phyloP scores from a whole-genome alignment of 2,329 filamentous ascomycete genomes.

The Curvularia verruculosa region DNA sequence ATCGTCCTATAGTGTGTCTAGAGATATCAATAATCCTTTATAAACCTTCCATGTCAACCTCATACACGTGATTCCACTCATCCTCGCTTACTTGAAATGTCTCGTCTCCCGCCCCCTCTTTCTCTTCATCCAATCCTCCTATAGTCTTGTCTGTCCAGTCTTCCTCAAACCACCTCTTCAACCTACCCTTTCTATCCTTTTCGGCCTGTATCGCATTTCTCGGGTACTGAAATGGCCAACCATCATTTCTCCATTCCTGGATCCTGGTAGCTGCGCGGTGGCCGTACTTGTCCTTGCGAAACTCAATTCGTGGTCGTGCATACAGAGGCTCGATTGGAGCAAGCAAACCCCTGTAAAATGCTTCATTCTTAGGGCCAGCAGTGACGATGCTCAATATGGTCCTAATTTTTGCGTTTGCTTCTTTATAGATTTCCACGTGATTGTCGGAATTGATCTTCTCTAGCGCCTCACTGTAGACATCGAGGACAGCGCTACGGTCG shows the following conservation, averaged over 20 bases:
- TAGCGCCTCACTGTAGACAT: neutral
- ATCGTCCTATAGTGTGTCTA: neutral
- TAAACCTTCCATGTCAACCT: neutral
- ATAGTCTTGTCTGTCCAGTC: neutral
- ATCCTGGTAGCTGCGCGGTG: slow-evolving; percentile 14
- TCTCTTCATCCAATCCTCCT: neutral
- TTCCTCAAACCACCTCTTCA: neutral
- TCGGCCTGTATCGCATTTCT: neutral
- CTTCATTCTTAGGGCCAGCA: slow-evolving; percentile 11
- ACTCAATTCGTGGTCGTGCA: slow-evolving; percentile 22
- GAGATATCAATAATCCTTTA: neutral
- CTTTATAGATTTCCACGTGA: slow-evolving; percentile 6
- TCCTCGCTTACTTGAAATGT: no score
- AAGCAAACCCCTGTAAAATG: slow-evolving; percentile 14
- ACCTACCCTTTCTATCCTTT: neutral
- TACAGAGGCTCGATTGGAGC: slow-evolving; percentile 24
- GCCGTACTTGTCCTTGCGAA: neutral
- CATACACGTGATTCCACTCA: no score
- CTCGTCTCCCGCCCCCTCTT: neutral
- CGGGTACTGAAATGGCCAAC: slow-evolving; percentile 17
- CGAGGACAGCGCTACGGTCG: neutral
- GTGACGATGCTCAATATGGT: slow-evolving; percentile 12
- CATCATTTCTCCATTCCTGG: slow-evolving; percentile 25
- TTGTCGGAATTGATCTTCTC: neutral
- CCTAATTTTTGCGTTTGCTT: slow-evolving; percentile 14